Base-by-base conservation (phyloP, 202 grass and related monocot species). In the Brachypodium distachyon region DNA sequence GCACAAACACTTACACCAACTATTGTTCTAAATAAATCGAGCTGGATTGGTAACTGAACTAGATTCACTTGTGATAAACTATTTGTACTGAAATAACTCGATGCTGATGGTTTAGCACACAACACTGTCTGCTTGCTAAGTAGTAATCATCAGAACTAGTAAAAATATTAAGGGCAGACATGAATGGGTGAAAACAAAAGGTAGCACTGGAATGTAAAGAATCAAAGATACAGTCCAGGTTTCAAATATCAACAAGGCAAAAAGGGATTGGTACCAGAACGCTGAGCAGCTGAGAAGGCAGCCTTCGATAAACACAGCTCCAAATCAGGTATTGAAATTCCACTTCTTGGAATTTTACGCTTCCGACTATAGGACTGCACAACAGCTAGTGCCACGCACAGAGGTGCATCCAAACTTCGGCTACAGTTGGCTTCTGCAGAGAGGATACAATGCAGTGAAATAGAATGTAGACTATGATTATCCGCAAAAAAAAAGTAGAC, bases 301-400 rank as follows among this genome's bases (percentile, higher is more conserved):
- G 87, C 89, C 78, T 92, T 97, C 33, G 87, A 94, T 84, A 97
- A 86, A 77, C 89, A 92, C 48, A 85, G 53, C 78, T 94, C 91
- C 36, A 97, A 86, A 82, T 94, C 91, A 80, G 75, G 32, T 43
- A 94, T 79, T 40, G 94, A 94, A 44, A 90, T 97, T 50, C 56
- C 69, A 73, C 87, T 90, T 82, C 94, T 92, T 72, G 94, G 94
- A 82, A 97, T 67, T 84, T 97, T 97, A 80, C 91, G 82, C 71
- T 91, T 94, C 9, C 69, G 86, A 88, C 78, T 97, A 78, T 92
- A 97, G 53, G 91, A 94, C 74, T 97, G 94, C 38, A 92, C 82
- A 31, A 94, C 83, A 82, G 91, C 94, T 66, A 97, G 58, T 34
- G 91, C 91, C 29, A 90, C 89, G 89, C 91, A 94, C 51, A 97